Evolutionary conservation across 2,329 filamentous ascomycete species (phyloP).

Genomic region (Talaromyces sp.): DNA sequence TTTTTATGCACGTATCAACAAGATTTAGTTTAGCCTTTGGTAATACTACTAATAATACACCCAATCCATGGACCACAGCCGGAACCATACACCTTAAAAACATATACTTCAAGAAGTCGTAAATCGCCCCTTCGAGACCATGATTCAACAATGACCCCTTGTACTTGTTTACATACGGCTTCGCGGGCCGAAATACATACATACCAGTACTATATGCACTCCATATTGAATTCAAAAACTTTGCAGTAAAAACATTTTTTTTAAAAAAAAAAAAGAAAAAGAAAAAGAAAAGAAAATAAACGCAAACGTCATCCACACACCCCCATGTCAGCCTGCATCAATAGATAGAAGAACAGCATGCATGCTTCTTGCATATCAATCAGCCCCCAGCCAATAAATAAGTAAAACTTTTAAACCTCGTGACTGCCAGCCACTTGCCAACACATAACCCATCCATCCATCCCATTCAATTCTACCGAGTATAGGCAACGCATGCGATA

Average conservation of each 20-base stretch:
- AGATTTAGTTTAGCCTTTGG: too few relatives aligned
- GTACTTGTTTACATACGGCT: neutral
- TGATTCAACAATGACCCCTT: neutral
- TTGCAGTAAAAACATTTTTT: neutral
- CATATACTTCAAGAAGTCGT: too few relatives aligned
- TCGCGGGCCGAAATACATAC: neutral
- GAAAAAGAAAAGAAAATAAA: neutral
- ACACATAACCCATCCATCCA: neutral
- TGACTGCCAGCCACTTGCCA: neutral
- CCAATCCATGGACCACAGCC: neutral
- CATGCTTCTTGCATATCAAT: neutral
- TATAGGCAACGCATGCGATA: too few relatives aligned
- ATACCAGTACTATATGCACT: neutral
- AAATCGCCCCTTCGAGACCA: neutral
- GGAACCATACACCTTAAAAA: neutral
- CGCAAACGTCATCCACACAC: neutral
- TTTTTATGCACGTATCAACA: too few relatives aligned
- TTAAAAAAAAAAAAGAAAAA: neutral
- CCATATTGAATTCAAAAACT: neutral
- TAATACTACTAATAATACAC: neutral
- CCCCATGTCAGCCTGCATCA: neutral
- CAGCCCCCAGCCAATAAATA: neutral
- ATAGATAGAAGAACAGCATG: neutral
- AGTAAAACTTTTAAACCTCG: neutral
- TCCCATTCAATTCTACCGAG: too few relatives aligned